Evolutionary conservation across 495 filamentous ascomycete genomes (phyloP).

Genomic region (Peziza echinospora): DNA sequence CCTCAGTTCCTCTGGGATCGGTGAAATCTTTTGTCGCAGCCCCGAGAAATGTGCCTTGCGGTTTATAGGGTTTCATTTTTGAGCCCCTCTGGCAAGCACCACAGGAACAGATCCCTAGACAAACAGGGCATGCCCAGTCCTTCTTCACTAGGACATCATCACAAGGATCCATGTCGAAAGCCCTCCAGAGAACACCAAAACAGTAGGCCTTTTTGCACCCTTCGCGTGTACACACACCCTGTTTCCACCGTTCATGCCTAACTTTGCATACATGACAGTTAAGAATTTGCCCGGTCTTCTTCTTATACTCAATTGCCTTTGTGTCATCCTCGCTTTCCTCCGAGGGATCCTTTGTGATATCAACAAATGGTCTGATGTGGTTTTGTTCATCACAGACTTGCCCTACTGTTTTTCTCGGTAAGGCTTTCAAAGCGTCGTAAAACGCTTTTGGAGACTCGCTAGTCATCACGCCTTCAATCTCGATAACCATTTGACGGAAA

Average conservation of each 20-base stretch:
- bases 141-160: slow-evolving; percentile 38
- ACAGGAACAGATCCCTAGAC: slow-evolving; percentile 64
- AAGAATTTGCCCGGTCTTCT: slow-evolving; percentile 14
- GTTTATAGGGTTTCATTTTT: slow-evolving; percentile 48
- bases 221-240: slow-evolving; percentile 40
- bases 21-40: slow-evolving; percentile 75
- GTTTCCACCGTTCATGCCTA: slow-evolving; percentile 56
- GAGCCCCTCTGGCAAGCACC: slow-evolving; percentile 42
- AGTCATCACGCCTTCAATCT: slow-evolving; percentile 37
- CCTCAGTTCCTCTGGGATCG: slow-evolving; percentile 71
- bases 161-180: slow-evolving; percentile 62
- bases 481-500: slow-evolving; percentile 58
- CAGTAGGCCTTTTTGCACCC: slow-evolving; percentile 57
- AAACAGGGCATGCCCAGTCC: slow-evolving; percentile 73
- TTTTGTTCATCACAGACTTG: slow-evolving; percentile 81
- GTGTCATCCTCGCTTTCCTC: slow-evolving; percentile 26
- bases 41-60: slow-evolving; percentile 61
- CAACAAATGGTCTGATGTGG: slow-evolving; percentile 41
- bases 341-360: slow-evolving; percentile 29
- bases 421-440: slow-evolving; percentile 35
- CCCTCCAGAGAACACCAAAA: slow-evolving; percentile 70
- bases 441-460: slow-evolving; percentile 38
- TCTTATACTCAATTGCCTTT: slow-evolving; percentile 27
- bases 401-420: slow-evolving; percentile 54
- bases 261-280: slow-evolving; percentile 65